Percentiles rank a stretch among this genome's conserved stretches.
These are phyloP conservation scores for Kickxella alabastrina DNA, from an alignment of 192 early-diverging fungal species.

Conservation along the genomic window DNA sequence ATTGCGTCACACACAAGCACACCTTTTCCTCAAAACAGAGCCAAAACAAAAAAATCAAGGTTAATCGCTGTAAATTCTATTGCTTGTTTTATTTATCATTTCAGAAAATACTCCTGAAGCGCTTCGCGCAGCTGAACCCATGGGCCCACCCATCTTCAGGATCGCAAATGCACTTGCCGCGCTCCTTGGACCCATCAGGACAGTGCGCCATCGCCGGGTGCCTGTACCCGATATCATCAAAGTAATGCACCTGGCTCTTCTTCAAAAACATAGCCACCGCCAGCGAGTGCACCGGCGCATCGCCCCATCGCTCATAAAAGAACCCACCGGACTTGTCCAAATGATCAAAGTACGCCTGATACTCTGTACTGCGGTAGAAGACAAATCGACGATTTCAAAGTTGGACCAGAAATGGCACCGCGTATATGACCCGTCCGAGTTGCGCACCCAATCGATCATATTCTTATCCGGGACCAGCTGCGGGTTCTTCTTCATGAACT, in stretches of 20 bases:
- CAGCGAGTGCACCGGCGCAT: slow-evolving; percentile 26
- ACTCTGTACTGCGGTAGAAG: slow-evolving; percentile 64
- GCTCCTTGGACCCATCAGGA: slow-evolving; percentile 42
- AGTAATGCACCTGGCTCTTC: slow-evolving; percentile 60
- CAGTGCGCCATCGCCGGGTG: slow-evolving; percentile 61
- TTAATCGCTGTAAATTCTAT: too few relatives aligned
- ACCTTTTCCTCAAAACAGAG: too few relatives aligned
- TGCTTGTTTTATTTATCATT: too few relatives aligned
- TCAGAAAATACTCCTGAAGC: slow-evolving; percentile 23
- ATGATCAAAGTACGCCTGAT: slow-evolving; percentile 60
- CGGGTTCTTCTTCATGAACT: slow-evolving; percentile 54
- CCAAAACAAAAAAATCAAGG: too few relatives aligned
- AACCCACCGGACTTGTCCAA: slow-evolving; percentile 74
- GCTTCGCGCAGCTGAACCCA: slow-evolving; percentile 41
- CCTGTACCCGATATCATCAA: slow-evolving; percentile 68
- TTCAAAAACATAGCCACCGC: slow-evolving; percentile 51
- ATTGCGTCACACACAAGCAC: too few relatives aligned
- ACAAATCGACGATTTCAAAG: slow-evolving; percentile 77
- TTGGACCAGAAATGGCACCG: slow-evolving; percentile 76
- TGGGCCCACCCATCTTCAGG: slow-evolving; percentile 30
- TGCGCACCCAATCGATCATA: slow-evolving; percentile 51
- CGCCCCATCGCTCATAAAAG: slow-evolving; percentile 59
- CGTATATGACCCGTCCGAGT: slow-evolving; percentile 42
- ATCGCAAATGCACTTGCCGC: slow-evolving; percentile 10
- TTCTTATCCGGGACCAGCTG: slow-evolving; percentile 51